Evolutionary conservation across 2,329 filamentous ascomycete genomes (phyloP), one percentile per base, ranked within the genome.

Genomic region (Pseudogymnoascus verrucosus): DNA sequence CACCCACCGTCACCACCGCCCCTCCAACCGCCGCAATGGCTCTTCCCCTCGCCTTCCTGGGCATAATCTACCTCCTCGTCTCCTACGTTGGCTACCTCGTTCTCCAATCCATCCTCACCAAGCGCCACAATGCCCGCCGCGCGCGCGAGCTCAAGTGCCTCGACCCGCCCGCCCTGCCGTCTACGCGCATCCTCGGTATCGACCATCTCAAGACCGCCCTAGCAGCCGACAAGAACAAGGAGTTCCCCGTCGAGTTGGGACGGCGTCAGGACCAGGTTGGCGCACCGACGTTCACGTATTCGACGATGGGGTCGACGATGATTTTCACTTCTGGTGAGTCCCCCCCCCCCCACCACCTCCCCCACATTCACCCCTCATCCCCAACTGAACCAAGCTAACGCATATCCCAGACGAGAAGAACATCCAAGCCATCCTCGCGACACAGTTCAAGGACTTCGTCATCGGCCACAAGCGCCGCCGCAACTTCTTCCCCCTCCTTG

Each of bases 371-470:
- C 6, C 74, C 70, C 75, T 85, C 34, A 75, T 80, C 3, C 82
- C 82, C 0, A 76, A 79, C 65, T 65, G 82, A 75, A 78, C 28
- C 72, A 4, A 5, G 12, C 51, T 57, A 34, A 57, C 51, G 5
- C 10, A 19, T 34, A 16, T 57, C 5, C 8, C 28, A 36, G 71
- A 73, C 57, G 67, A 69, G 62, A 77, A 77, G 11, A 86, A 86
- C 66, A 75, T 86, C 61, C 82, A 84, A 67, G 78, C 82, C 1
- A 76, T 86, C 2, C 76, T 86, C 1, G 79, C 82, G 0, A 77
- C 77, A 0, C 78, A 80, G 19, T 84, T 83, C 65, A 71, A 76
- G 1, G 80, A 85, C 63, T 86, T 80, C 65, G 71, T 61, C 73
- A 34, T 76, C 76, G 26, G 78, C 74, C 8, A 69, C 85, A 91